These are phyloP conservation scores for Pythium biforme DNA, from an alignment of 352 stramenopile genomes.

Conservation along the genomic window DNA sequence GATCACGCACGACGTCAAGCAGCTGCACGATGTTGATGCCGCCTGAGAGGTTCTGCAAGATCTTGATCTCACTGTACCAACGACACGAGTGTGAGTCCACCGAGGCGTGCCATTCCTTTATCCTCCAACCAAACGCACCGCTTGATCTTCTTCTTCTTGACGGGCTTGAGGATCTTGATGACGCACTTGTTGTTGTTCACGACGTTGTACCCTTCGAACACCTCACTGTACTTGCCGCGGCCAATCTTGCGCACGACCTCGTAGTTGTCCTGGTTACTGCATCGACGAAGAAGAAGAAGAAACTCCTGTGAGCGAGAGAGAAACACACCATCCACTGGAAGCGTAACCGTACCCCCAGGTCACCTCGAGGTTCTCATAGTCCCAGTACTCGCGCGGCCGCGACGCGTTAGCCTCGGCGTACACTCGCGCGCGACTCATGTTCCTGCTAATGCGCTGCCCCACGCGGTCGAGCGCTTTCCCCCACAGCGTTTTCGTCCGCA, in stretches of 20 bases:
- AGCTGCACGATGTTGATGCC: constrained; percentile 99
- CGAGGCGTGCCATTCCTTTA: no score
- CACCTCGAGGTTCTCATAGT: constrained; percentile 99
- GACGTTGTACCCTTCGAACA: constrained; percentile 98
- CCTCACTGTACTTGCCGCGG: constrained; percentile 98
- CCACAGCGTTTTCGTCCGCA: constrained; percentile 9
- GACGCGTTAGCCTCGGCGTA: constrained; percentile 96
- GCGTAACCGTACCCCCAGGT: constrained; percentile 89
- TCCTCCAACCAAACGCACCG: constrained; percentile 39
- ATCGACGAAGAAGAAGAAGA: no score
- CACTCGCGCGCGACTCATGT: constrained; percentile 79
- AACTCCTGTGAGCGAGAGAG: no score
- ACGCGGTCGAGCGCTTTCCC: constrained; percentile 5
- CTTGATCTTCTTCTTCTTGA: constrained; percentile 99
- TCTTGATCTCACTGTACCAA: constrained; percentile 95
- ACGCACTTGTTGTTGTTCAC: constrained; percentile 96
- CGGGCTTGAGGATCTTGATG: constrained; percentile 99
- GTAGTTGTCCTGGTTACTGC: constrained; percentile 96
- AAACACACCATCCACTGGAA: no score
- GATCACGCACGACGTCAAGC: constrained; percentile 97
- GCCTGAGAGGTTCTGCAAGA: constrained; percentile 98
- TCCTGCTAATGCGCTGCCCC: constrained; percentile 1
- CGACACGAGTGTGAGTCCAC: background rate
- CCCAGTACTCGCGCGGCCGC: constrained; percentile 98
- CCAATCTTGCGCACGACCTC: constrained; percentile 99